Evolutionary conservation across 192 early-diverging fungal species (phyloP).

Genomic region (Backusella macrospora): DNA sequence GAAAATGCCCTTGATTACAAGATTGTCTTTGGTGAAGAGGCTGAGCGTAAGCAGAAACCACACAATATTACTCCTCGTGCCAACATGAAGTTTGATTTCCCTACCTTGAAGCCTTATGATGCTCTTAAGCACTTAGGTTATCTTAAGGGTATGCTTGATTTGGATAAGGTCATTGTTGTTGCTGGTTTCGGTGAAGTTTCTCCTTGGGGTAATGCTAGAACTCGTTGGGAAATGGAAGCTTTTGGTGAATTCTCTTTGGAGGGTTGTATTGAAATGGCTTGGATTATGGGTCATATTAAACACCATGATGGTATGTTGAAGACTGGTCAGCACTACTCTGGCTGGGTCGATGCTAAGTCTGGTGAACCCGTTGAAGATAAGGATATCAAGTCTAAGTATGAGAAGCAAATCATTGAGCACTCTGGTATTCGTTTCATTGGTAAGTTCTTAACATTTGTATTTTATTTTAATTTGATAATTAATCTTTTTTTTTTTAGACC

Average conservation of each 20-base stretch:
- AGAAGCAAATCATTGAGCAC: conserved; percentile 87
- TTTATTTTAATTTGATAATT: neutral
- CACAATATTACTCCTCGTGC: conserved; percentile 81
- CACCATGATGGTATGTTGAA: conserved; percentile 85
- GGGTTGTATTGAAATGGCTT: conserved; percentile 95
- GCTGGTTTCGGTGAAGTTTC: conserved; percentile 96
- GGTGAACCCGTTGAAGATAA: conserved; percentile 82
- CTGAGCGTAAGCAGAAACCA: conserved; percentile 60
- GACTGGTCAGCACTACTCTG: conserved; percentile 76
- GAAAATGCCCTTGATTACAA: conserved; percentile 82
- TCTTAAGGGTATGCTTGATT: conserved; percentile 78
- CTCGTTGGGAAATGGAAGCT: conserved; percentile 97
- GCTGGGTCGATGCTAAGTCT: conserved; percentile 91
- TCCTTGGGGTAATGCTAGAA: conserved; percentile 86
- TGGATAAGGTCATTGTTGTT: conserved; percentile 91
- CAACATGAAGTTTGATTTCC: conserved; percentile 87
- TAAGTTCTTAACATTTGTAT: conserved; percentile 16
- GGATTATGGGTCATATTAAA: conserved; percentile 96
- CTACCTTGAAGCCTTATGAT: conserved; percentile 62
- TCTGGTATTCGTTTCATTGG: conserved; percentile 89
- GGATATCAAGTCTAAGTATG: conserved; percentile 90
- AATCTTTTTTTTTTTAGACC: conserved; percentile 47
- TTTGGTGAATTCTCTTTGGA: conserved; percentile 85
- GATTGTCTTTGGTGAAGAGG: conserved; percentile 72
- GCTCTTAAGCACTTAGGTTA: conserved; percentile 65